Evolutionary conservation across 2,329 filamentous ascomycete genomes (phyloP), one percentile per base, ranked within the genome.

Genomic region (Kalaharituber pfeilii): DNA sequence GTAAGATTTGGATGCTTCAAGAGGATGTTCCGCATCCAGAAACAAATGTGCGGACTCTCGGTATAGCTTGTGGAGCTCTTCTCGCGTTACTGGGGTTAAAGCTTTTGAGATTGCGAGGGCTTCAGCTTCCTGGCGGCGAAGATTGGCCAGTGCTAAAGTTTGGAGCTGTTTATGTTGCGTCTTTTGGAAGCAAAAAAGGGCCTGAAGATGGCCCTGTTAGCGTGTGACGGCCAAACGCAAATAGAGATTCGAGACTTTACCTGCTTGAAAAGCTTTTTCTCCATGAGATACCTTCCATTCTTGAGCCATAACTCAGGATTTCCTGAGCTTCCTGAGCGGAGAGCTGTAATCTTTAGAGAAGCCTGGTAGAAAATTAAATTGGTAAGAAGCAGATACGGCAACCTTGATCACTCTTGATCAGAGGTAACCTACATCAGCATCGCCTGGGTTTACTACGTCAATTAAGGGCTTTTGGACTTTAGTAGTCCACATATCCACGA

Each of bases 201-300:
- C 47, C 24, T 50, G 11, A n/a, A 30, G 15, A 50, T 49, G 24
- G 20, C 8, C 20, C 42, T 47, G 18, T 26, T 5, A 26, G 18
- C 15, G 13, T 1, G 24, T 39, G 7, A 39, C 15, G n/a, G n/a
- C n/a, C n/a, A n/a, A n/a, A n/a, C n/a, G n/a, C n/a, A n/a, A n/a
- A n/a, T n/a, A n/a, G n/a, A n/a, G n/a, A n/a, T n/a, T n/a, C n/a
- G n/a, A n/a, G n/a, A n/a, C n/a, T n/a, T n/a, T n/a, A 50, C 47
- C 27, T 53, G 53, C 30, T 53, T 54, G 22, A 56, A 56, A 30
- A 53, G 51, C 22, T 58, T 52, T 29, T 54, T 56, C 1, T 47
- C 18, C 30, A 58, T 50, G 8, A 58, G 52, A 9, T 56, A 25
- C 26, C 51, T 50, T 9, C 56, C 52, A 15, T 54, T 56, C 2